Evolutionary conservation across 805 yeast species (phyloP), one percentile per base, ranked within the genome.

Genomic region (Metschnikowia picachoensis): DNA sequence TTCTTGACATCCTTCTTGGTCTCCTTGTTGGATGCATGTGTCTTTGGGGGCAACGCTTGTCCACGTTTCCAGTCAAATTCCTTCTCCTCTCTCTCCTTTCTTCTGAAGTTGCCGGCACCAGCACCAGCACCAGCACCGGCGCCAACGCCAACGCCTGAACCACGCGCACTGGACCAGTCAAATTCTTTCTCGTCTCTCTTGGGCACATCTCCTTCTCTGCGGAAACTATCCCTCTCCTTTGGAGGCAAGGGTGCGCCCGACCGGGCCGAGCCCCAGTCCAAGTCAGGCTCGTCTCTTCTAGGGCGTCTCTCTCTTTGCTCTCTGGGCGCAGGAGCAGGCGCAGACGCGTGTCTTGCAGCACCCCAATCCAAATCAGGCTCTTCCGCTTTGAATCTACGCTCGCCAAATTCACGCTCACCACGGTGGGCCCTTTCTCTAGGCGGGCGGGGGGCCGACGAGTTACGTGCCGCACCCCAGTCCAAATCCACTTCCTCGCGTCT

Each of bases 381-480:
- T 44, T 71, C 68, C 48, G 70, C 59, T 53, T 60, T 62, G 37
- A 70, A 68, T 39, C 53, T 44, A 43, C 56, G 42, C 29, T 46
- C 51, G 27, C 48, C 48, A 35, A 38, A 39, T 28, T 47, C 50
- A 4, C 50, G 61, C 49, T 57, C 63, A 11, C 42, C 42, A 32
- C 41, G 37, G 33, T 37, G 33, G 25, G 12, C 41, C 29, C 29
- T 27, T n/a, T 73, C 78, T 58, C 72, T 64, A 37, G 72, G 62
- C 41, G 70, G 70, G 46, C 63, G 60, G 10, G 60, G 57, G 41
- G 56, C 71, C 30, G 70, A 68, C 20, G 58, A 47, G 33, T 52
- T 49, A 60, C 80, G 69, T 38, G 74, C 79, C 9, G 72, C 51
- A 44, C 74, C 69, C 82, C 88, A 82, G 64, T 85, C 88, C 44